phyloP scores from a whole-genome alignment of 805 yeast genomes.

The Candida orba region DNA sequence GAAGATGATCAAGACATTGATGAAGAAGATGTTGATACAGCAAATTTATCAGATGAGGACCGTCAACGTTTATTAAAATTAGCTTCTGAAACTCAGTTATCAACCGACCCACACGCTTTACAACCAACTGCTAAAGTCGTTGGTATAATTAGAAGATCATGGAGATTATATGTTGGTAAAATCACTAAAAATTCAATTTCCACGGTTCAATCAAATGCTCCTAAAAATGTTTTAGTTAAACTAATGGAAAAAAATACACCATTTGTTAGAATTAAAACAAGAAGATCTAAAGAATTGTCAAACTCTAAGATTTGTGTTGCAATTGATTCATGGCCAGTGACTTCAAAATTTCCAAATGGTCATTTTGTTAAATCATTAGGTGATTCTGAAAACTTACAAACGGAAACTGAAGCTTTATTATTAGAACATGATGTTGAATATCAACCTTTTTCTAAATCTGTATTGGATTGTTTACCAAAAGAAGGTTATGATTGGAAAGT shows the following conservation, averaged over 20 bases:
- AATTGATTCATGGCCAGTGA: constrained; percentile 86
- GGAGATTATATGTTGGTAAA: constrained; percentile 97
- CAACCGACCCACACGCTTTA: constrained; percentile 39
- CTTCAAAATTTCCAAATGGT: constrained; percentile 84
- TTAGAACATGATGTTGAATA: constrained; percentile 96
- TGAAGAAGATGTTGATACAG: constrained; percentile 25
- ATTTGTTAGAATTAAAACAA: constrained; percentile 75
- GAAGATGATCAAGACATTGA: constrained; percentile 33
- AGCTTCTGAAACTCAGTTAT: constrained; percentile 54
- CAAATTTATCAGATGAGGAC: constrained; percentile 51
- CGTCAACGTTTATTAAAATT: constrained; percentile 69
- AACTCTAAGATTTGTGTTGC: constrained; percentile 90
- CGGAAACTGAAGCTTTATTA: constrained; percentile 92
- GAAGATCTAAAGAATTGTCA: constrained; percentile 74
- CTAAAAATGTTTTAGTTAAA: constrained; percentile 73
- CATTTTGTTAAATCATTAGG: constrained; percentile 91
- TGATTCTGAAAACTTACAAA: constrained; percentile 82
- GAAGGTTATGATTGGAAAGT: constrained; percentile 95
- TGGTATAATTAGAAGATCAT: constrained; percentile 79
- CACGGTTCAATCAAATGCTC: constrained; percentile 51
- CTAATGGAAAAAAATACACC: constrained; percentile 90
- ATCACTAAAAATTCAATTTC: constrained; percentile 71
- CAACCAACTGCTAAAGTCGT: constrained; percentile 95
- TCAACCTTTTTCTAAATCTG: constrained; percentile 89
- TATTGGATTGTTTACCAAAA: constrained; percentile 81